Percentiles rank a stretch among this genome's conserved stretches.
Conservation (phyloP, 768 basidiomycete species). For the Royoungia palumana region DNA sequence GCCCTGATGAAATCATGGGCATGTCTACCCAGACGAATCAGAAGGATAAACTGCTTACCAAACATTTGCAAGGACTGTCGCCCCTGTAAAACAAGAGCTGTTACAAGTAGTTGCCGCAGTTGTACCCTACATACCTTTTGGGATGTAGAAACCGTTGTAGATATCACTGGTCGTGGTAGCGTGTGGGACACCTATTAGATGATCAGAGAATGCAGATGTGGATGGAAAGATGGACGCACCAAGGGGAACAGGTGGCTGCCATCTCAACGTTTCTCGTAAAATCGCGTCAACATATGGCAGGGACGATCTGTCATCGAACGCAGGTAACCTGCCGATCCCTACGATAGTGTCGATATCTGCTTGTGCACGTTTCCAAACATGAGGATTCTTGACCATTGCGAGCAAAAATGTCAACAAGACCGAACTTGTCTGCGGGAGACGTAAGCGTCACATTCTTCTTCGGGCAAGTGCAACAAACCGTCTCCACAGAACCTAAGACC, state of each 20-base stretch:
- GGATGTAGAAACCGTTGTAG: constrained; percentile 6
- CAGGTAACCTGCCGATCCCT: constrained; percentile 3
- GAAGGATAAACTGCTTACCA: constrained; percentile 5
- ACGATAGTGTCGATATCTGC: not conserved
- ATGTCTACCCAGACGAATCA: not conserved
- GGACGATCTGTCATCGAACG: constrained; percentile 4
- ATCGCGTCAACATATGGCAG: constrained; percentile 4
- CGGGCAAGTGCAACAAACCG: constrained; percentile 2
- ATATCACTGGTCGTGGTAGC: not conserved
- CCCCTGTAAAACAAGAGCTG: constrained; percentile 1
- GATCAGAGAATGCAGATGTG: not conserved
- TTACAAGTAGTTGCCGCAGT: not conserved
- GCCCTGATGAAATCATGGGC: constrained; percentile 7
- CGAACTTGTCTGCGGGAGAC: not conserved
- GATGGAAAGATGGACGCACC: not conserved
- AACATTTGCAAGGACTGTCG: constrained; percentile 10
- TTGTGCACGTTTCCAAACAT: constrained; percentile 3
- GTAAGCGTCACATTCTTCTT: not conserved
- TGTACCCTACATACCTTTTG: not conserved
- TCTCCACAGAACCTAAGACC: constrained; percentile 10
- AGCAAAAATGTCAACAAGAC: constrained; percentile 2
- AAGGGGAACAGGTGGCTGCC: constrained; percentile 1
- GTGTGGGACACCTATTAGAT: not conserved
- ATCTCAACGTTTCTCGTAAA: constrained; percentile 1
- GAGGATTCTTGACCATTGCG: constrained; percentile 10